A percentile compares a stretch with the other conserved stretches of the same genome.
Conservation (phyloP, 257 asterid species). For the Solanum acaule region DNA sequence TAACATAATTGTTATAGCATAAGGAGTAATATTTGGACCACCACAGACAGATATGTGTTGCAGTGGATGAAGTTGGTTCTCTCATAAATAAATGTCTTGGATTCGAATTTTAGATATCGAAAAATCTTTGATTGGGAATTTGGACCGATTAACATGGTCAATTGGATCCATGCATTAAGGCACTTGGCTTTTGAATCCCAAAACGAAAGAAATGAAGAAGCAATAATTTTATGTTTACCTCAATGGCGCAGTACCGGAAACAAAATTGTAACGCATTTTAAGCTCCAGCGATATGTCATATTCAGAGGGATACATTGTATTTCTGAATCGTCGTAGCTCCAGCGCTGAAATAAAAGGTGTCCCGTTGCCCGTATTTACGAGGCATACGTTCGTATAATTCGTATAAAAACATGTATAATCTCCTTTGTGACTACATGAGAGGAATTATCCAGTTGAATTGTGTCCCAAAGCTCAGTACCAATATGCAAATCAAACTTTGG, state of each 20-base stretch:
- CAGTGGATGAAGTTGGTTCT: no score
- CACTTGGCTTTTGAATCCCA: neutral
- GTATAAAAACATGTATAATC: neutral
- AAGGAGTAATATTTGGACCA: no score
- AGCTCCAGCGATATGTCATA: neutral
- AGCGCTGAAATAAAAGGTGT: neutral
- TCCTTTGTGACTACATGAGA: neutral
- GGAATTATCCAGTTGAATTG: neutral
- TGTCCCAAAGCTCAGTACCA: slow-evolving; percentile 28
- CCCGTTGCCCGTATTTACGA: neutral
- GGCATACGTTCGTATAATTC: neutral
- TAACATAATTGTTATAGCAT: no score
- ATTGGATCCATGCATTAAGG: neutral
- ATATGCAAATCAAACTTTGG: slow-evolving; percentile 31
- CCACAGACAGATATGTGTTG: no score
- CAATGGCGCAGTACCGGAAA: neutral
- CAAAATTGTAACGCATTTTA: neutral
- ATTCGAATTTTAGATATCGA: no score
- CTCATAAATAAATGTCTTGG: no score
- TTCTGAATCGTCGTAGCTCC: neutral
- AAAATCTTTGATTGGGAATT: no score
- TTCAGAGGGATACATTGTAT: neutral
- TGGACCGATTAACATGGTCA: no score
- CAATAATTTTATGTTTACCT: neutral
- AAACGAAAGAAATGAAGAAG: neutral